Evolutionary conservation across 768 basidiomycete genomes (phyloP).

Genomic region (Russula earlei): DNA sequence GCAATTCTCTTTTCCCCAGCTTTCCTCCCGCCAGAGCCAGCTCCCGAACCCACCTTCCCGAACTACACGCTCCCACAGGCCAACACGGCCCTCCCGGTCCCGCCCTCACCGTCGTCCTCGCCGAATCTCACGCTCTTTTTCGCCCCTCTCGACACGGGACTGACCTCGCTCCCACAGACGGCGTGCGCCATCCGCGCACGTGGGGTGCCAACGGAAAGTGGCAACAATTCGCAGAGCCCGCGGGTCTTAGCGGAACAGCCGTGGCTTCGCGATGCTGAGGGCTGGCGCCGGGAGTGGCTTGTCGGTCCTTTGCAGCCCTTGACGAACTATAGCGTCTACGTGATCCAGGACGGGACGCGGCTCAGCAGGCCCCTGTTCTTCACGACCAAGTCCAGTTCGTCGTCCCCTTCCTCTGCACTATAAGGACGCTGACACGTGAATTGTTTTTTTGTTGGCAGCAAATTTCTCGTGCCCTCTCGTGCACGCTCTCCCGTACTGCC

Average conservation of each 20-base stretch:
- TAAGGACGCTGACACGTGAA: too few relatives aligned
- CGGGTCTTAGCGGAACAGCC: slow-evolving; percentile 34
- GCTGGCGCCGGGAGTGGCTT: slow-evolving; percentile 65
- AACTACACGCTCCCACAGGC: slow-evolving; percentile 66
- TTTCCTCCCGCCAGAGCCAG: slow-evolving; percentile 29
- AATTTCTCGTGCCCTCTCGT: slow-evolving; percentile 63
- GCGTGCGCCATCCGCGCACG: slow-evolving; percentile 43
- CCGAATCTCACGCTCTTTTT: slow-evolving; percentile 50
- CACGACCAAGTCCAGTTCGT: slow-evolving; percentile 51
- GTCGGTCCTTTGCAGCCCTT: slow-evolving; percentile 46
- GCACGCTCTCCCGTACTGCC: slow-evolving; percentile 66
- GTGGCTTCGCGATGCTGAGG: slow-evolving; percentile 49
- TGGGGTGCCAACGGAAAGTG: slow-evolving; percentile 5
- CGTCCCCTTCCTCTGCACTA: too few relatives aligned
- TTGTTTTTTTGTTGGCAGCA: slow-evolving; percentile 29
- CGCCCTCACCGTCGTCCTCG: slow-evolving; percentile 29
- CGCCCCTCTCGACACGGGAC: slow-evolving; percentile 36
- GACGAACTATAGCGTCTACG: slow-evolving; percentile 76
- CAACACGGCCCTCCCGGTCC: slow-evolving; percentile 36
- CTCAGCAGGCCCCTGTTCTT: slow-evolving; percentile 65
- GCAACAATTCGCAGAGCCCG: slow-evolving; percentile 20
- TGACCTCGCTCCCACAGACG: slow-evolving; percentile 42
- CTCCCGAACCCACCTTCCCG: slow-evolving; percentile 44
- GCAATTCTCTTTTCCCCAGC: slow-evolving; percentile 63
- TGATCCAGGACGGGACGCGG: slow-evolving; percentile 44